These are phyloP conservation scores for Trichoderma gracile DNA, from an alignment of 2,329 filamentous ascomycete genomes.

Conservation along the genomic window DNA sequence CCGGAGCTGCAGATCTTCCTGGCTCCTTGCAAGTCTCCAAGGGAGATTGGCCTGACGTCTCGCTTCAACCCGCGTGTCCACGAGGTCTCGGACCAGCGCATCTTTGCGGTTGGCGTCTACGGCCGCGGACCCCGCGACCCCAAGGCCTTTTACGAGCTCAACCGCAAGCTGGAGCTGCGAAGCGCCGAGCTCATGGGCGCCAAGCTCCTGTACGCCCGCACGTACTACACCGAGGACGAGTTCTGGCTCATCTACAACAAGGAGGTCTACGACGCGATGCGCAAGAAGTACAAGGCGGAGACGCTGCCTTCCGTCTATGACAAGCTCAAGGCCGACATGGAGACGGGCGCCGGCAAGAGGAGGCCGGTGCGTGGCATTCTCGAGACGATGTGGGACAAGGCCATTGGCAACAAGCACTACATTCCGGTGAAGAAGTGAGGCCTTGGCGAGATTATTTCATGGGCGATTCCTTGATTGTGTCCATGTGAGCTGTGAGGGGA, in stretches of 20 bases:
- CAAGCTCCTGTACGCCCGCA: slow-evolving; percentile 59
- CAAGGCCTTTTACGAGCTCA: slow-evolving; percentile 47
- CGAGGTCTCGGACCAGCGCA: slow-evolving; percentile 35
- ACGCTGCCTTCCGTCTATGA: slow-evolving; percentile 53
- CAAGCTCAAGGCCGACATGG: slow-evolving; percentile 49
- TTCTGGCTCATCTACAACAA: slow-evolving; percentile 56
- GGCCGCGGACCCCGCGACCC: slow-evolving; percentile 41
- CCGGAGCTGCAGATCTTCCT: slow-evolving; percentile 37
- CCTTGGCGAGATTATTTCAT: background rate
- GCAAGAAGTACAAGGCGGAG: slow-evolving; percentile 51
- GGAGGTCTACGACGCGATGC: slow-evolving; percentile 49
- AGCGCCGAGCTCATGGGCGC: slow-evolving; percentile 52
- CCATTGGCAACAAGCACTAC: slow-evolving; percentile 35
- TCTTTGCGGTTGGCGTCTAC: slow-evolving; percentile 51
- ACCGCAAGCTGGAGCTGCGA: slow-evolving; percentile 51
- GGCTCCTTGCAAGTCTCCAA: slow-evolving; percentile 34
- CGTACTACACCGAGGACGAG: slow-evolving; percentile 54
- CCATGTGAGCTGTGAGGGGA: background rate
- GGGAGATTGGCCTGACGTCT: slow-evolving; percentile 37
- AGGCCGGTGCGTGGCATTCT: slow-evolving; percentile 34
- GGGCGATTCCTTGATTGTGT: background rate
- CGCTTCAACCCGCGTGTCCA: slow-evolving; percentile 38
- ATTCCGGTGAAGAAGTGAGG: slow-evolving; percentile 32
- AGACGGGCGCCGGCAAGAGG: slow-evolving; percentile 32
- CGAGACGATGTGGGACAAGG: slow-evolving; percentile 37